Conservation (phyloP, 495 filamentous ascomycete genomes). For the Entonaema liquescens region DNA sequence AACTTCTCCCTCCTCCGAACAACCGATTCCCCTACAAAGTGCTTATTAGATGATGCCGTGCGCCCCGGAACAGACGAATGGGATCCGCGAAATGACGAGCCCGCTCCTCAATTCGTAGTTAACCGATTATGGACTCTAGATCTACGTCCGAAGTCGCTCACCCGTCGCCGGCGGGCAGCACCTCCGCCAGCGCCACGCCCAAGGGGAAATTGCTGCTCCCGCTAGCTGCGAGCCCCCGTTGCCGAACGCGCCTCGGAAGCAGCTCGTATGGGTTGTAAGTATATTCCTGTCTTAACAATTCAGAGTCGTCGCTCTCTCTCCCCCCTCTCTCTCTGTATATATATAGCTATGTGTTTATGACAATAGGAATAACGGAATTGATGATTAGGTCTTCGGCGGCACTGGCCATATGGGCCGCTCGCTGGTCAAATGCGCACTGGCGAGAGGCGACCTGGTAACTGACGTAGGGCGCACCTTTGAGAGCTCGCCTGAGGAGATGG, state of each 20-base stretch:
- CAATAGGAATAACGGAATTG: conserved; percentile 5
- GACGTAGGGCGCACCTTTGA: conserved; percentile 89
- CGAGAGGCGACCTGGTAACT: conserved; percentile 84
- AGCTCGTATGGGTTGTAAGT: conserved; percentile 83
- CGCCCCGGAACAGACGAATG: conserved; percentile 5
- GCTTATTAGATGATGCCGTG: conserved; percentile 4
- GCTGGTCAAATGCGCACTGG: conserved; percentile 81
- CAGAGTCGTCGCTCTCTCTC: too few species aligned
- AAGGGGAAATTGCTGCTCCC: conserved; percentile 66
- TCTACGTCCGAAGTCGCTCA: conserved; percentile 39
- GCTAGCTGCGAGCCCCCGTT: conserved; percentile 81
- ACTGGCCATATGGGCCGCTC: conserved; percentile 96
- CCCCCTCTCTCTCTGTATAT: background rate
- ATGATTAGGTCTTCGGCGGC: conserved; percentile 81
- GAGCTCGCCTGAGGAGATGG: conserved; percentile 76
- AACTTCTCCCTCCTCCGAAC: conserved; percentile 12
- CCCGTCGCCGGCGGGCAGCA: conserved; percentile 39
- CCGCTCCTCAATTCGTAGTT: conserved; percentile 12
- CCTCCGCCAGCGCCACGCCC: conserved; percentile 22
- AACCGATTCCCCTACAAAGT: conserved; percentile 7
- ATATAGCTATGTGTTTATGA: background rate
- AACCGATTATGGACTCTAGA: conserved; percentile 45
- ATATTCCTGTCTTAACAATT: conserved; percentile 6
- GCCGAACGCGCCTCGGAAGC: conserved; percentile 74
- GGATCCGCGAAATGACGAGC: conserved; percentile 26